Conservation (phyloP, 2,329 filamentous ascomycete species). For the Juglanconis oblonga region DNA sequence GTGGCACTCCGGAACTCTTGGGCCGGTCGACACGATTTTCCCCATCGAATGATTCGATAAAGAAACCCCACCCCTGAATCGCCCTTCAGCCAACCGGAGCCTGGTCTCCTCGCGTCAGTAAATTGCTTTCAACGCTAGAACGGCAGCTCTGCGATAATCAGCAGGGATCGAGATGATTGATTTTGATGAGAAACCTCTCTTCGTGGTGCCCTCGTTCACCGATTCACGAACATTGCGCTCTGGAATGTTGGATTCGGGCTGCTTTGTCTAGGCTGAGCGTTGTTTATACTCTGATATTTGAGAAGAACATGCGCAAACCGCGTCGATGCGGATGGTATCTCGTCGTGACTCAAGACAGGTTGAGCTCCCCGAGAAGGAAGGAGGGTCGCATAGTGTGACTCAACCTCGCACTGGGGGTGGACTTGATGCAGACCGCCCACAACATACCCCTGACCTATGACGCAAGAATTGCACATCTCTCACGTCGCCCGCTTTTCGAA, state of each 20-base stretch:
- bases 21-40: background rate
- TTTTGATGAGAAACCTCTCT: background rate
- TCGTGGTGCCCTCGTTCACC: background rate
- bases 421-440: background rate
- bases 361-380: background rate
- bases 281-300: too few species aligned
- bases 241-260: too few species aligned
- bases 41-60: conserved; percentile 10
- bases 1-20: background rate
- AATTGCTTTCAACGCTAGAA: conserved; percentile 16
- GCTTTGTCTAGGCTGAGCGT: too few species aligned
- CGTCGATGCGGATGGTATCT: too few species aligned
- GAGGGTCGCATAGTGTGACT: background rate
- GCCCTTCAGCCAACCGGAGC: conserved; percentile 6
- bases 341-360: too few species aligned
- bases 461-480: conserved; percentile 13
- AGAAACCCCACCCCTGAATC: background rate
- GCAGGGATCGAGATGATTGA: conserved; percentile 14
- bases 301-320: too few species aligned
- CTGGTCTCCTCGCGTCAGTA: background rate
- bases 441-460: conserved; percentile 15
- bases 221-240: background rate
- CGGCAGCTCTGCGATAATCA: conserved; percentile 2
- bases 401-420: background rate
- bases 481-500: background rate